These are phyloP conservation scores for Byssochlamys sp. DNA, from an alignment of 2,329 filamentous ascomycete genomes.

Conservation along the genomic window DNA sequence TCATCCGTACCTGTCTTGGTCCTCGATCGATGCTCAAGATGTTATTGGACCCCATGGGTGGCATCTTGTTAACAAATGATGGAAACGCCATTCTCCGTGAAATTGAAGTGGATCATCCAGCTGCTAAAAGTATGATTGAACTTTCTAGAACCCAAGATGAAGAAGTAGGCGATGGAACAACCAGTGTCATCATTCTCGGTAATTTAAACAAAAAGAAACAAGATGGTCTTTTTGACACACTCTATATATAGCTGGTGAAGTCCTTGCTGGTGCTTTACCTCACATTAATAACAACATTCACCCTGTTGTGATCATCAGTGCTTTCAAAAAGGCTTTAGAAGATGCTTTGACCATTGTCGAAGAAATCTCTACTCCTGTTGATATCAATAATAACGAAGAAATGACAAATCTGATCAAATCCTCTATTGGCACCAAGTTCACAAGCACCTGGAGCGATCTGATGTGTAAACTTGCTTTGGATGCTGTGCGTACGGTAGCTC, in stretches of 20 bases:
- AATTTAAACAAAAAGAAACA: constrained; percentile 12
- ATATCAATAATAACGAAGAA: constrained; percentile 83
- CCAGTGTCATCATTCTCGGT: constrained; percentile 95
- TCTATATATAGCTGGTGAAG: constrained; percentile 79
- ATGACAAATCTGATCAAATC: constrained; percentile 93
- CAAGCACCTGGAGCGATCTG: constrained; percentile 86
- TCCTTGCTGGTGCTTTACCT: constrained; percentile 87
- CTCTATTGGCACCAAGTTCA: constrained; percentile 97
- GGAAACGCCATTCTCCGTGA: constrained; percentile 96
- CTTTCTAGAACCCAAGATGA: constrained; percentile 96
- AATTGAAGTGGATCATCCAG: constrained; percentile 96
- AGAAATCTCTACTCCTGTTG: constrained; percentile 83
- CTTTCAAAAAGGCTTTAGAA: constrained; percentile 90
- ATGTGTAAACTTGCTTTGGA: constrained; percentile 90
- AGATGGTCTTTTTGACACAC: constrained; percentile 6
- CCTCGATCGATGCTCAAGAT: constrained; percentile 99
- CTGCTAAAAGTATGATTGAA: constrained; percentile 99
- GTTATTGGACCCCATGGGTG: constrained; percentile 96
- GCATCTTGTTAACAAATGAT: constrained; percentile 96
- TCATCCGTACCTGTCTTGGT: constrained; percentile 97
- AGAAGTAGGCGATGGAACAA: constrained; percentile 95
- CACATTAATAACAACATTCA: constrained; percentile 99
- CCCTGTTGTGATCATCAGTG: constrained; percentile 93
- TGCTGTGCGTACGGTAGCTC: constrained; percentile 85
- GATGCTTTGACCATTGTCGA: constrained; percentile 90